phyloP scores from a whole-genome alignment of 352 stramenopile genomes.

The Phytophthora nicotianae region DNA sequence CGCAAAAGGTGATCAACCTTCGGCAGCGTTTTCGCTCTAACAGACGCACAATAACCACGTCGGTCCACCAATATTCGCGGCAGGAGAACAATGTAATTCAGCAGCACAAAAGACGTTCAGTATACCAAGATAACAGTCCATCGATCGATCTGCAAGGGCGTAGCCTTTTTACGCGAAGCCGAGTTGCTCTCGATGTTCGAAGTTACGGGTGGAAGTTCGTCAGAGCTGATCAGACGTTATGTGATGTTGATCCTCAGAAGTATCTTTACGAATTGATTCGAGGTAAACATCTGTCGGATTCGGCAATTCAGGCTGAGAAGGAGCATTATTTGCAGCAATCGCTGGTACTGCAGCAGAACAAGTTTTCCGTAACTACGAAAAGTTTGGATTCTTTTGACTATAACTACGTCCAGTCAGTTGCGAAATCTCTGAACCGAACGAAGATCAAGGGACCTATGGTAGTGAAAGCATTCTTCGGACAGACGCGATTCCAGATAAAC shows the following conservation, averaged over 20 bases:
- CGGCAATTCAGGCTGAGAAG: not conserved
- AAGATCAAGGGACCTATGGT: not conserved
- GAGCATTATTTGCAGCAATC: not conserved
- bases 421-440: not conserved
- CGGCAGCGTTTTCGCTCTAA: not conserved
- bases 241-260: not conserved
- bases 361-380: not conserved
- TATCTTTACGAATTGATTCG: not conserved
- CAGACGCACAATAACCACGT: not conserved
- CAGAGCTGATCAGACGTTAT: not conserved
- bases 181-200: not conserved
- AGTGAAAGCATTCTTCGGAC: not conserved
- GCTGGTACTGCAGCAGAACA: not conserved
- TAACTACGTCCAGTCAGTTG: not conserved
- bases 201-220: not conserved
- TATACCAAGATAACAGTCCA: not conserved
- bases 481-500: not conserved
- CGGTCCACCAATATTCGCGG: not conserved
- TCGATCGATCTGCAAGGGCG: not conserved
- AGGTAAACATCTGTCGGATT: not conserved
- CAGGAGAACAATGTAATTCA: slow-evolving; percentile 2
- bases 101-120: not conserved
- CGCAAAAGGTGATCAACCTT: not conserved
- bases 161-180: not conserved
- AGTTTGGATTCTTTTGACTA: not conserved